Percentiles rank a stretch among this genome's conserved stretches.
phyloP scores from a whole-genome alignment of 169 alveolate genomes.

The Plasmodium gaboni region DNA sequence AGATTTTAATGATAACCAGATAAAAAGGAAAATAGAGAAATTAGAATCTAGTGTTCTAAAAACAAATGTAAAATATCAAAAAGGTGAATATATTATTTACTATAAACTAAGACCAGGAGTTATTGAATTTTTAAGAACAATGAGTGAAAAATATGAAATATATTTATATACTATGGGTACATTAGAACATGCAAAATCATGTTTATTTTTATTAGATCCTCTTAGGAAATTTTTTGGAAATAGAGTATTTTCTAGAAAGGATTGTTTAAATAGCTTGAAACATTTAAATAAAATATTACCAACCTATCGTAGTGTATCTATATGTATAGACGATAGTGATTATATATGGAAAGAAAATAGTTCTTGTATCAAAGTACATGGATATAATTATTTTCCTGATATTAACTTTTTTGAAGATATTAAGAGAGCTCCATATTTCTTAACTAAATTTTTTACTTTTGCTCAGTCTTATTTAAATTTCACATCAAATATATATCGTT shows the following conservation, averaged over 20 bases:
- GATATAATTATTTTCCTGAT: constrained; percentile 61
- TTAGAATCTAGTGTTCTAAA: constrained; percentile 77
- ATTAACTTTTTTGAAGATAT: constrained; percentile 66
- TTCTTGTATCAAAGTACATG: constrained; percentile 69
- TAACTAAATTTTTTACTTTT: constrained; percentile 67
- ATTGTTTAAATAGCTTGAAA: constrained; percentile 58
- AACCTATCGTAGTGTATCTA: constrained; percentile 62
- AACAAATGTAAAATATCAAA: constrained; percentile 77
- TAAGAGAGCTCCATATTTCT: constrained; percentile 47
- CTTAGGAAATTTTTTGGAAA: constrained; percentile 76
- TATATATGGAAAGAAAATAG: constrained; percentile 67
- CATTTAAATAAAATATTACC: constrained; percentile 57
- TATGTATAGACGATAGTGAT: constrained; percentile 70
- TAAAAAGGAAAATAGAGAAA: constrained; percentile 41
- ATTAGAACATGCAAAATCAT: constrained; percentile 86
- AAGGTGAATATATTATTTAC: constrained; percentile 77
- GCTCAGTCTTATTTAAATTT: constrained; percentile 63
- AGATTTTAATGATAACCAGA: constrained; percentile 38
- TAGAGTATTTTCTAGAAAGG: constrained; percentile 83
- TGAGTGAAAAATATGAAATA: constrained; percentile 80
- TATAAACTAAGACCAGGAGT: constrained; percentile 91
- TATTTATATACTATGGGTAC: constrained; percentile 91
- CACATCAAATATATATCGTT: constrained; percentile 35
- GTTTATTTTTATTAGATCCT: constrained; percentile 87
- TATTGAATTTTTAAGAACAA: constrained; percentile 78